phyloP scores from a whole-genome alignment of 2,329 filamentous ascomycete genomes.

The Proliferodiscus dingleyae region DNA sequence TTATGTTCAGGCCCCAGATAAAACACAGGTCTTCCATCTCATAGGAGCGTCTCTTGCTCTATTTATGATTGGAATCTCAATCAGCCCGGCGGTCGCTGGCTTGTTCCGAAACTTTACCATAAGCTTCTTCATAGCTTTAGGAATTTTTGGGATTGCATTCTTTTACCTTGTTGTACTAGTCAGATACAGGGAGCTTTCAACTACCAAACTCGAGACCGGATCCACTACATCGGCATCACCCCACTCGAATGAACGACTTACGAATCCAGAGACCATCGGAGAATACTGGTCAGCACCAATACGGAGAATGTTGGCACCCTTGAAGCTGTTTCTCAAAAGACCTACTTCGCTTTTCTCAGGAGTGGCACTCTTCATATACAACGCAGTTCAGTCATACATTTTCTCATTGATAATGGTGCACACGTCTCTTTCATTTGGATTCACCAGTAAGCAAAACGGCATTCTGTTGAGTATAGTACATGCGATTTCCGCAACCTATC shows the following conservation, averaged over 20 bases:
- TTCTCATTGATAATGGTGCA: conserved; percentile 5
- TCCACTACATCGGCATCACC: too few relatives aligned
- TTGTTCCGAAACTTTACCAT: conserved; percentile 2
- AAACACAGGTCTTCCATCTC: not conserved
- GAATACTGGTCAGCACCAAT: too few relatives aligned
- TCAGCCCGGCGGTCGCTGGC: conserved; percentile 1
- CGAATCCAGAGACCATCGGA: too few relatives aligned
- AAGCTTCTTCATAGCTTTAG: conserved; percentile 2
- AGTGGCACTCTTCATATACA: conserved; percentile 3
- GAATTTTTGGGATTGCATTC: not conserved
- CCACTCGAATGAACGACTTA: too few relatives aligned
- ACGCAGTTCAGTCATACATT: conserved; percentile 3
- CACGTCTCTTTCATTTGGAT: conserved; percentile 2
- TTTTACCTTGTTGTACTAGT: not conserved
- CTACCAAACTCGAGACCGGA: too few relatives aligned
- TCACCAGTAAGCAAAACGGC: conserved; percentile 5
- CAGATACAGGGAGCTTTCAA: too few relatives aligned
- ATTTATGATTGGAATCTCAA: conserved; percentile 4
- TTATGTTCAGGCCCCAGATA: not conserved
- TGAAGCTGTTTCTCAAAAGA: too few relatives aligned
- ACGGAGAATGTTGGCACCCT: too few relatives aligned
- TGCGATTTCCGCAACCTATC: not conserved
- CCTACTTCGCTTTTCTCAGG: too few relatives aligned
- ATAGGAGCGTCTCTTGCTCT: conserved; percentile 5
- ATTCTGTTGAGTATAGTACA: not conserved